Conservation (phyloP, 2,329 filamentous ascomycete genomes). For the Aspergillus sp. region DNA sequence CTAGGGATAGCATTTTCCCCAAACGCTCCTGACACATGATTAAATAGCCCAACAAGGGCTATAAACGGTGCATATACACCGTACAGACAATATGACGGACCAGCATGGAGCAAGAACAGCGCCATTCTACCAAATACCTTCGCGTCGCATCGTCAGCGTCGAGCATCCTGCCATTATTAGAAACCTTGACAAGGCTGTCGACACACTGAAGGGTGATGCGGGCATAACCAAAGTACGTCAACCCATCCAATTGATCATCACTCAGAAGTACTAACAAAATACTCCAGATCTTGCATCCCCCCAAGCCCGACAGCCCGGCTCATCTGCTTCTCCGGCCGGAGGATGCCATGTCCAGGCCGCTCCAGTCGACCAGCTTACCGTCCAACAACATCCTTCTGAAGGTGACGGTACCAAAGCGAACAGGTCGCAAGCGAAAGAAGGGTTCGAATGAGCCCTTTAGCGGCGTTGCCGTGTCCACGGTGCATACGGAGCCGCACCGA, state of each 20-base stretch:
- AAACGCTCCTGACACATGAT: background rate
- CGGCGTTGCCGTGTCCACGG: constrained; percentile 42
- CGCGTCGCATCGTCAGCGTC: constrained; percentile 58
- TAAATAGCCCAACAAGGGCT: background rate
- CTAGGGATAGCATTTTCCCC: background rate
- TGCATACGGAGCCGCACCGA: constrained; percentile 18
- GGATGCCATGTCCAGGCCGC: constrained; percentile 74
- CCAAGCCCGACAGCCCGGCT: constrained; percentile 51
- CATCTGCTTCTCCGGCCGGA: constrained; percentile 78
- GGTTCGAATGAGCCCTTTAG: constrained; percentile 70
- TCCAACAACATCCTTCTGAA: constrained; percentile 86
- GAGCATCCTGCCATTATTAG: constrained; percentile 69
- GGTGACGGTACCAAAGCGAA: constrained; percentile 81
- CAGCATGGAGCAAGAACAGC: constrained; percentile 34
- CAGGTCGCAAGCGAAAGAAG: constrained; percentile 80
- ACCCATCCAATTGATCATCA: background rate
- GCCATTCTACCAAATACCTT: constrained; percentile 55
- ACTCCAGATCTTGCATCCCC: constrained; percentile 48
- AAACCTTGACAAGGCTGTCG: constrained; percentile 64
- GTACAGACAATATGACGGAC: constrained; percentile 23
- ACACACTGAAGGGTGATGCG: constrained; percentile 60
- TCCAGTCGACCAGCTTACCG: constrained; percentile 72
- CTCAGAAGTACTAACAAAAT: constrained; percentile 6
- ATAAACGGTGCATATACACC: background rate
- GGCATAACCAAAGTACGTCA: constrained; percentile 54